These are phyloP conservation scores for Aspergillus eucalypticola DNA, from an alignment of 2,329 filamentous ascomycete genomes.

Conservation along the genomic window DNA sequence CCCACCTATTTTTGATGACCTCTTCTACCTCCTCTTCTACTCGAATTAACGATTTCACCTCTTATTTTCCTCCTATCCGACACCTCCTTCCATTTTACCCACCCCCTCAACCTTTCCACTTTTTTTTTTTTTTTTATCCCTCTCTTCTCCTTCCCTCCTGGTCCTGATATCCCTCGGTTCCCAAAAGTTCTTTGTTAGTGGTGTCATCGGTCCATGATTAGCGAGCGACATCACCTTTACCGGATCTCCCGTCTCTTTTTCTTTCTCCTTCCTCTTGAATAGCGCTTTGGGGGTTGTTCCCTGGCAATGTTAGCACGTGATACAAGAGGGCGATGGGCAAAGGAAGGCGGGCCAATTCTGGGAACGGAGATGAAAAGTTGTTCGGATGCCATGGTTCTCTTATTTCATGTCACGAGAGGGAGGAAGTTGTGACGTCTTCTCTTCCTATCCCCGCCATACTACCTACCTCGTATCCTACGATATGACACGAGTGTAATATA, in stretches of 20 bases:
- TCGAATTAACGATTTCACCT: slow-evolving; percentile 28
- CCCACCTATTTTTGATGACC: slow-evolving; percentile 40
- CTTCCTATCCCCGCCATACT: slow-evolving; percentile 19
- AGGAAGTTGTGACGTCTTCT: slow-evolving; percentile 28
- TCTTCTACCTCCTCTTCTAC: slow-evolving; percentile 21
- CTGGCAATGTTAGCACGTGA: neutral
- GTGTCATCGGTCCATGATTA: slow-evolving; percentile 35
- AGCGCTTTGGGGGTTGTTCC: neutral
- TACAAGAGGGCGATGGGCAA: neutral
- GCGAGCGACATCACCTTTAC: slow-evolving; percentile 34
- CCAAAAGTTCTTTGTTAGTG: slow-evolving; percentile 43
- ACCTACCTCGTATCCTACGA: slow-evolving; percentile 24
- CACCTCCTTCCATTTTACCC: slow-evolving; percentile 19
- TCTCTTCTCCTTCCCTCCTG: slow-evolving; percentile 31
- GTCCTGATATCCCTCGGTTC: slow-evolving; percentile 47
- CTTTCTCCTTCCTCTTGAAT: slow-evolving; percentile 2
- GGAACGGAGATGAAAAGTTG: slow-evolving; percentile 27
- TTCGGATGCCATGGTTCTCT: slow-evolving; percentile 25
- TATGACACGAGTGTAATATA: slow-evolving; percentile 32
- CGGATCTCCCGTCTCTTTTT: slow-evolving; percentile 8
- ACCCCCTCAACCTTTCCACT: slow-evolving; percentile 22
- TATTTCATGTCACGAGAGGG: slow-evolving; percentile 20
- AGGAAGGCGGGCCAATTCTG: slow-evolving; percentile 8
- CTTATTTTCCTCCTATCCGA: slow-evolving; percentile 19
- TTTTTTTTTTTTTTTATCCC: slow-evolving; percentile 27